Base-by-base conservation (phyloP, 352 stramenopile genomes). In the Globisporangium cystogenes region DNA sequence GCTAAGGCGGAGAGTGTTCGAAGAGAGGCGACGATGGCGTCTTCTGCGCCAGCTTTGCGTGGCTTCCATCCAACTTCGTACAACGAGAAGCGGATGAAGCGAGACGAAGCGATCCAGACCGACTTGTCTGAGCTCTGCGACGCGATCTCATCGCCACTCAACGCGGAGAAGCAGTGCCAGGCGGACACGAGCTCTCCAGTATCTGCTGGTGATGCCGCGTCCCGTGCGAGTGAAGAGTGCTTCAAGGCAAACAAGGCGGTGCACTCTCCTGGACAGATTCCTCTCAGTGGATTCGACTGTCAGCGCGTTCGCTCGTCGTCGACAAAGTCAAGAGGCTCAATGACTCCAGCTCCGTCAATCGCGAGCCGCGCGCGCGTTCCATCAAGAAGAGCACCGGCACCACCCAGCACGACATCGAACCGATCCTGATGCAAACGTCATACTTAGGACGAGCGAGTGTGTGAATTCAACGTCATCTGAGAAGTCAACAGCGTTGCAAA, bases 351-450 rank as follows among this genome's bases (percentile, higher is more conserved):
- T 7, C 40, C 15, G 10, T 23, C 40, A 45, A 12, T 11, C 18
- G 4, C 40, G 4, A 27, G 18, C 12, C 20, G 10, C 10, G 15
- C 1, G 20, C 20, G 10, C 40, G 14, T 16, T 16, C 33, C 4
- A 18, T 39, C 33, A 12, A 24, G 40, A 45, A 26, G 20, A 27
- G 20, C 20, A 15, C 7, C 40, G 23, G 1, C 23, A 10, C 40
- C 18, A 7, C 14, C 10, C 5, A 44, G 16, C 20, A 21, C 39
- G 16, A 44, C n/a, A 7, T n/a, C 44, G 12, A 87, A 85, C 46
- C 74, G 8, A 77, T 85, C 29, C 59, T 85, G 46, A 49, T 65
- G 27, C 82, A 85, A 21, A 61, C 63, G 46, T 57, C 55, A 3
- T 60, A 66, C 26, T 81, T 74, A 45, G 57, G 57, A 14, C 35